Base-by-base conservation (phyloP, 2,329 filamentous ascomycete genomes). In the Penicillium expansum region DNA sequence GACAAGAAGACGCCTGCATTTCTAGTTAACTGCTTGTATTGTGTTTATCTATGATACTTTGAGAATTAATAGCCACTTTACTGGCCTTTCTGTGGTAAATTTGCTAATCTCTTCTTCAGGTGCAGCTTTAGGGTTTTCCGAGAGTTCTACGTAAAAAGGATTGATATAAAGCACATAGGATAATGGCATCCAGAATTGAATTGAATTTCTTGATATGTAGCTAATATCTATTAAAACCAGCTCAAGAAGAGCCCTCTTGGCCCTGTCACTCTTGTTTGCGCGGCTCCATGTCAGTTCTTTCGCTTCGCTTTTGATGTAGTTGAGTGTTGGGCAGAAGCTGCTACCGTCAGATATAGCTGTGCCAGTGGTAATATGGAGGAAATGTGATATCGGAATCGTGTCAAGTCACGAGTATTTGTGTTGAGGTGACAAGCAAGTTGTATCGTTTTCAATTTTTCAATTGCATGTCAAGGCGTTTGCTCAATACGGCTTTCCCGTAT, bases 1-100 rank as follows among this genome's bases (percentile, higher is more conserved):
- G 38, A 4, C 16, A 18, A 14, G 20, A 18, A 14, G n/a, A 14
- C 18, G 2, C 1, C 3, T 4, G 1, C 6, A 16, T 14, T 18
- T 8, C 2, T 11, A 24, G 14, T 35, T 18, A 8, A 16, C 5
- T 14, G 10, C 14, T n/a, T 24, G 8, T 6, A 4, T 5, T 22
- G 8, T 18, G 2, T 6, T 13, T 4, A 5, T n/a, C 5, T 4
- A n/a, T 35, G 3, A 11, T 5, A 14, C 0, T 1, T 10, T 6
- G n/a, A 11, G 10, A 13, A 3, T 22, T 0, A 11, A 11, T 8
- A 2, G 10, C 2, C 22, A 7, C 1, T 22, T 1, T 4, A 22
- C 7, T 7, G 29, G 7, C 3, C 1, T 30, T 32, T 47, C 2
- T 16, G 13, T 16, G 13, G 29, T 32, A 32, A 11, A n/a, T 13